These are phyloP conservation scores for Colletotrichum orchidophilum DNA, from an alignment of 2,329 filamentous ascomycete genomes.

Conservation along the genomic window DNA sequence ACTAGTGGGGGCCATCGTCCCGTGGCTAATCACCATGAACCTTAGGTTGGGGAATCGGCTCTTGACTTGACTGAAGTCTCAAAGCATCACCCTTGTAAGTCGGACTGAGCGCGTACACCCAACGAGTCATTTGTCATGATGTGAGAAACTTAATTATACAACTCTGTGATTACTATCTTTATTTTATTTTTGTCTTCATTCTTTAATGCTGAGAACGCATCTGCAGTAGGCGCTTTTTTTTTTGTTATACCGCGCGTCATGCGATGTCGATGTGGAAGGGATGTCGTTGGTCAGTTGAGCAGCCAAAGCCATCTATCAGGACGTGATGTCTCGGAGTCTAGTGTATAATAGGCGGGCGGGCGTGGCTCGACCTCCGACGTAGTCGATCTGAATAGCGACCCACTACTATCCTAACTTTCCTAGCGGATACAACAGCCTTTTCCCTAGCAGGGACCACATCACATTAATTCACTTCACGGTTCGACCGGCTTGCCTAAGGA, in stretches of 20 bases:
- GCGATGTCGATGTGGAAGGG: background rate
- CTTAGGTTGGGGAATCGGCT: background rate
- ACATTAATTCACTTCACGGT: background rate
- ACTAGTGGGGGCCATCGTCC: background rate
- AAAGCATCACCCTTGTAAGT: conserved; percentile 1
- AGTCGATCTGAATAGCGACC: background rate
- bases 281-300: background rate
- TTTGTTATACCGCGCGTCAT: background rate
- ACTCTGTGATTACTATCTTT: background rate
- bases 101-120: background rate
- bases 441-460: background rate
- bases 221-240: background rate
- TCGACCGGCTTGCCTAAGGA: background rate
- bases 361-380: background rate
- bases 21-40: background rate
- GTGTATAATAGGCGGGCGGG: background rate
- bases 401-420: background rate
- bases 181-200: background rate
- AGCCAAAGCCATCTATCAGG: background rate
- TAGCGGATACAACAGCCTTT: background rate
- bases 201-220: background rate
- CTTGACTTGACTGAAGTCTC: background rate
- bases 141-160: conserved; percentile 1
- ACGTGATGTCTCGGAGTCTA: background rate
- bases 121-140: background rate